These are phyloP conservation scores for Suillus placidus DNA, from an alignment of 768 basidiomycete genomes.

Conservation along the genomic window DNA sequence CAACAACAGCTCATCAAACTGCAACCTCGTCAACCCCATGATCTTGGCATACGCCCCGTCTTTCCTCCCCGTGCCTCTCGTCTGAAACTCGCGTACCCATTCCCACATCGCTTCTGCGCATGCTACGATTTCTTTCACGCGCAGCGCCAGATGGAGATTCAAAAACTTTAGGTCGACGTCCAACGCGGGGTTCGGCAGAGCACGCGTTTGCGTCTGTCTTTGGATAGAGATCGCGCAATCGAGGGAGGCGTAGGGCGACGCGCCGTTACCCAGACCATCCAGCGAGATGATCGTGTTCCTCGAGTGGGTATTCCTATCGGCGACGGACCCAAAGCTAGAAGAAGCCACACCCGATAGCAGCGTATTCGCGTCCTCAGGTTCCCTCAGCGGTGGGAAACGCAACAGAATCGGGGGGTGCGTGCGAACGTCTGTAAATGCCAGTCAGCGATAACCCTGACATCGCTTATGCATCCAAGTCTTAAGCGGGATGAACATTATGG, in stretches of 20 bases:
- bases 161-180: slow-evolving; percentile 59
- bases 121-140: slow-evolving; percentile 65
- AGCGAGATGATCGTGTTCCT: slow-evolving; percentile 23
- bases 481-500: not conserved
- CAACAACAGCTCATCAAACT: slow-evolving; percentile 60
- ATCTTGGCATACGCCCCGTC: slow-evolving; percentile 34
- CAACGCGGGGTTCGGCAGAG: slow-evolving; percentile 55
- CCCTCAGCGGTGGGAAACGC: slow-evolving; percentile 53
- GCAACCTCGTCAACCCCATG: slow-evolving; percentile 54
- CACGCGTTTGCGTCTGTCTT: not conserved
- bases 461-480: not conserved
- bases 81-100: slow-evolving; percentile 60
- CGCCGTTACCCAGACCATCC: slow-evolving; percentile 38
- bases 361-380: not conserved
- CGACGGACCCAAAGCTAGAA: not conserved
- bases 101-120: slow-evolving; percentile 84
- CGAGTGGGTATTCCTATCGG: not conserved
- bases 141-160: slow-evolving; percentile 63
- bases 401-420: slow-evolving; percentile 65
- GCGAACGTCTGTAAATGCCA: slow-evolving; percentile 52
- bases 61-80: slow-evolving; percentile 17
- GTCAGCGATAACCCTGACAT: not conserved
- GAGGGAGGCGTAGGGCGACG: slow-evolving; percentile 49
- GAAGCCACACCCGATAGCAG: too few species aligned
- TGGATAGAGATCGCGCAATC: slow-evolving; percentile 45